phyloP scores from a whole-genome alignment of 768 basidiomycete genomes.

The Calocera cornea region DNA sequence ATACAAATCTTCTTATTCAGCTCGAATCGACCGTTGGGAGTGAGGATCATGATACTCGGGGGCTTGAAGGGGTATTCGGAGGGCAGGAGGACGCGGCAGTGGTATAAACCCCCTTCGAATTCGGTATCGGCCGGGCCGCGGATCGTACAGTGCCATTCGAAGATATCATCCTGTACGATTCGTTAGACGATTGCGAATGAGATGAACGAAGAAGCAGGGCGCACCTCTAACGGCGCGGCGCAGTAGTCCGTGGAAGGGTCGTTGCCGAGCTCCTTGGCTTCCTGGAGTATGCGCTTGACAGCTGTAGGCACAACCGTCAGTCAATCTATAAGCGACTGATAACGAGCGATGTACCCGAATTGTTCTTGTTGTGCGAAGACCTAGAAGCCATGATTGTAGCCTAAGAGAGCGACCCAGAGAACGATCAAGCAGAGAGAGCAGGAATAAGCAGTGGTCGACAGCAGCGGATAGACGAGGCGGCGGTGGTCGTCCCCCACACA shows the following conservation, averaged over 20 bases:
- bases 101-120: conserved; percentile 91
- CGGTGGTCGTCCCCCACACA: background rate
- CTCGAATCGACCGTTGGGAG: conserved; percentile 94
- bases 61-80: conserved; percentile 95
- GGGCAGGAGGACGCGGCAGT: conserved; percentile 79
- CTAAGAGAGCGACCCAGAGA: background rate
- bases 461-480: background rate
- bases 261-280: conserved; percentile 74
- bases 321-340: background rate
- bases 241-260: conserved; percentile 79
- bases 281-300: conserved; percentile 94
- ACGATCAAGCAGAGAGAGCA: background rate
- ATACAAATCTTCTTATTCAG: conserved; percentile 88
- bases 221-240: conserved; percentile 66
- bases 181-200: background rate
- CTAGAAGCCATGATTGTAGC: conserved; percentile 19
- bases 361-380: conserved; percentile 69
- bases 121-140: conserved; percentile 79
- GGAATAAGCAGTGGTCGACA: background rate
- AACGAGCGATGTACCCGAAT: conserved; percentile 45
- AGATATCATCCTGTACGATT: conserved; percentile 60
- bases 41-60: conserved; percentile 89
- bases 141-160: conserved; percentile 97
- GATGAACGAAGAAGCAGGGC: conserved; percentile 19
- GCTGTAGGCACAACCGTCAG: conserved; percentile 32